phyloP scores from a whole-genome alignment of 768 basidiomycete genomes.

The Tylopilus cervinicoccineus region DNA sequence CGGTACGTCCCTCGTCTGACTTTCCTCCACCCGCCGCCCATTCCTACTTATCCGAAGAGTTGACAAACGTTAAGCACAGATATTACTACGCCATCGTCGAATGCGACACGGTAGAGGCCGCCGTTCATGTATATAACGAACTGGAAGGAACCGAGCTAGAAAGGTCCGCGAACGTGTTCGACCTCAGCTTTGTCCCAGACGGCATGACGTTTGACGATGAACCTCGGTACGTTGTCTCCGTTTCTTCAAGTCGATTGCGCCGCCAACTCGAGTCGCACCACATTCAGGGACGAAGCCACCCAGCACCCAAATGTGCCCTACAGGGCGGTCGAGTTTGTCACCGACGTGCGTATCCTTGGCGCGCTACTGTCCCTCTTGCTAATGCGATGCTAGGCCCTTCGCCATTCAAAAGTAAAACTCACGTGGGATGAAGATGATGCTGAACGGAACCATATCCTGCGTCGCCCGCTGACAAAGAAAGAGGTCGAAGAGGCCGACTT shows the following conservation, averaged over 20 bases:
- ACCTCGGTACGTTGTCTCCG: conserved; percentile 47
- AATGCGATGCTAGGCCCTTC: conserved; percentile 63
- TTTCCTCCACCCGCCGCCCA: neutral
- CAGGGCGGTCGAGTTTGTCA: conserved; percentile 84
- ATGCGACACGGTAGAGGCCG: conserved; percentile 75
- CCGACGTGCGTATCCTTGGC: conserved; percentile 60
- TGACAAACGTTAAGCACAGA: conserved; percentile 38
- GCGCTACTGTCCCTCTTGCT: neutral
- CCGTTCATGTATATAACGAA: conserved; percentile 77
- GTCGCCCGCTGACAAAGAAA: conserved; percentile 71
- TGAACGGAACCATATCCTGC: conserved; percentile 74
- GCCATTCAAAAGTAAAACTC: conserved; percentile 96
- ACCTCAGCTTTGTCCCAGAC: conserved; percentile 91
- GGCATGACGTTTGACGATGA: conserved; percentile 82
- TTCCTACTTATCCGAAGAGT: neutral
- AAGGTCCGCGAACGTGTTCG: conserved; percentile 93
- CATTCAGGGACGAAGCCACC: conserved; percentile 75
- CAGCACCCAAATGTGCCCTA: conserved; percentile 57
- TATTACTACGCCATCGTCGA: conserved; percentile 95
- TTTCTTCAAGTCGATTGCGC: neutral
- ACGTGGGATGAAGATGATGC: conserved; percentile 99
- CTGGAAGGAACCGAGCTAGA: conserved; percentile 95
- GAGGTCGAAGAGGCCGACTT: conserved; percentile 94
- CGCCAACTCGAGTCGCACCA: neutral
- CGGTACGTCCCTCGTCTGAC: conserved; percentile 48